Evolutionary conservation across 2,329 filamentous ascomycete genomes (phyloP).

Genomic region (Fusarium annulatum): DNA sequence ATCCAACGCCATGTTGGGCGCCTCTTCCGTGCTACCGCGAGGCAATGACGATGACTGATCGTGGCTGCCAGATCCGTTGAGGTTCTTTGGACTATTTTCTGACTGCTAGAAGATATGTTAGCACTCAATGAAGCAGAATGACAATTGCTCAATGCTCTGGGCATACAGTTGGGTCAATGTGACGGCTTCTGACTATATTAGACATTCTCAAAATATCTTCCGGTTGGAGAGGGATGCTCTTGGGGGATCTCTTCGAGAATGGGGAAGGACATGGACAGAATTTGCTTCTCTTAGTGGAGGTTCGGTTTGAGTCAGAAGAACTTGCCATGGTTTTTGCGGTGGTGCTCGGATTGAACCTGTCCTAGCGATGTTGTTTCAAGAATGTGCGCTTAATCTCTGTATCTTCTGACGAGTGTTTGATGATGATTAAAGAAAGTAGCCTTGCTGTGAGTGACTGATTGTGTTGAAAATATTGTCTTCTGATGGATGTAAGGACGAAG

Average conservation of each 20-base stretch:
- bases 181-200: background rate
- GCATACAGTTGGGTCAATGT: background rate
- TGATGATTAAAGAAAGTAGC: background rate
- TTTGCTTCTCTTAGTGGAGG: background rate
- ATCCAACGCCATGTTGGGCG: background rate
- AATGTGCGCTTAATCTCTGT: background rate
- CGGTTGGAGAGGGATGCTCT: background rate
- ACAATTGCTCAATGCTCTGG: background rate
- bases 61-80: background rate
- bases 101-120: background rate
- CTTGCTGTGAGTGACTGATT: background rate
- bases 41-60: background rate
- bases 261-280: background rate
- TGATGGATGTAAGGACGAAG: background rate
- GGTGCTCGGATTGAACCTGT: background rate
- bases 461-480: background rate
- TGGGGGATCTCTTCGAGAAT: background rate
- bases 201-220: background rate
- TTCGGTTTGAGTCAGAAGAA: background rate
- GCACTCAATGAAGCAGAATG: background rate
- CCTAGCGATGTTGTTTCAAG: background rate
- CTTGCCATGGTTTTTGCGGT: background rate
- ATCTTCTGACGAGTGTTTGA: background rate
- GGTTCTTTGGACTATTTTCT: background rate
- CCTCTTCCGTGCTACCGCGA: background rate